Percentiles rank a stretch among this genome's conserved stretches.
phyloP scores from a whole-genome alignment of 257 asterid genomes.

The Linderniella brevidens region DNA sequence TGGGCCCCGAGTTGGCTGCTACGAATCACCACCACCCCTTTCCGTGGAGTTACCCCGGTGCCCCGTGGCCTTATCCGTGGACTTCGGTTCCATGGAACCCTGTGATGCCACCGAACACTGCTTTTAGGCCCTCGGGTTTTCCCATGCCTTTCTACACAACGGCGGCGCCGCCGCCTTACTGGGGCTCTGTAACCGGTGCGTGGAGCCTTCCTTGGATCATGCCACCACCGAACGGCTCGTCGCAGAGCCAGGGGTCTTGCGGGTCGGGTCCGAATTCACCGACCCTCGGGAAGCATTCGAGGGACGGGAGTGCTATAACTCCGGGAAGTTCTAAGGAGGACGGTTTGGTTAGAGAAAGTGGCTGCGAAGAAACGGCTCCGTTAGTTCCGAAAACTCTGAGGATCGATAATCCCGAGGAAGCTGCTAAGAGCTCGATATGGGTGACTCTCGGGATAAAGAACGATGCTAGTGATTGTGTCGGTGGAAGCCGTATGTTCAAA shows the following conservation, averaged over 20 bases:
- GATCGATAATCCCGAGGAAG: slow-evolving; percentile 52
- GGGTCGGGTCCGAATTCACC: slow-evolving; percentile 25
- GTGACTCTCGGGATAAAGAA: slow-evolving; percentile 45
- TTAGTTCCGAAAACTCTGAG: slow-evolving; percentile 75
- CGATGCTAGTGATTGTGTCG: slow-evolving; percentile 21
- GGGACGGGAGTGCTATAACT: slow-evolving; percentile 23
- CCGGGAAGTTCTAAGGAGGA: slow-evolving; percentile 6
- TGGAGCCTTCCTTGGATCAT: slow-evolving; percentile 38
- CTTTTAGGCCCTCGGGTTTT: slow-evolving; percentile 20
- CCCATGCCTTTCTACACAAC: slow-evolving; percentile 37
- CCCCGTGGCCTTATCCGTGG: slow-evolving; percentile 25
- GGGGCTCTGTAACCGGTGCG: slow-evolving; percentile 28
- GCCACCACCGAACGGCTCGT: slow-evolving; percentile 12
- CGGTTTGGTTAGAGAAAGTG: slow-evolving; percentile 10
- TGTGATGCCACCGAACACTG: slow-evolving; percentile 15
- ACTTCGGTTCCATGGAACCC: slow-evolving; percentile 24
- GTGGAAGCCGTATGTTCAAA: slow-evolving; percentile 36
- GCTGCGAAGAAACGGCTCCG: slow-evolving; percentile 25
- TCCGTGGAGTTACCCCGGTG: slow-evolving; percentile 19
- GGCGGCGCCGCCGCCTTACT: slow-evolving; percentile 26
- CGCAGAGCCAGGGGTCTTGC: slow-evolving; percentile 14
- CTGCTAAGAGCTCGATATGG: slow-evolving; percentile 79
- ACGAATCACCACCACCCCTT: slow-evolving; percentile 21
- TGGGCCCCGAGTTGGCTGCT: slow-evolving; percentile 11
- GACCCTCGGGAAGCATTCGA: slow-evolving; percentile 44